Base-by-base conservation (phyloP, 805 yeast genomes). In the Candida argentea region DNA sequence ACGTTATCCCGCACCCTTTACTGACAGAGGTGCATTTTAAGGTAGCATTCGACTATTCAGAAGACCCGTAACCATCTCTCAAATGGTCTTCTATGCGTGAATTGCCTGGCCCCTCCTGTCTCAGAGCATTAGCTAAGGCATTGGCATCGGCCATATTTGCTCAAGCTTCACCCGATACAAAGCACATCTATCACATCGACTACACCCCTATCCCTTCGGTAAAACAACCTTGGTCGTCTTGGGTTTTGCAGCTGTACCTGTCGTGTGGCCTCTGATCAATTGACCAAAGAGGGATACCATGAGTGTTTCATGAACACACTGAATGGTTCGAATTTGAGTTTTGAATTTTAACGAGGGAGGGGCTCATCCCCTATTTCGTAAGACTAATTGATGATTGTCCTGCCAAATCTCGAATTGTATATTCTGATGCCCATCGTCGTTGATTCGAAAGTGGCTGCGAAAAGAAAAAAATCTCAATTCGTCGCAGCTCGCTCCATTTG, bases 171-270 rank as follows among this genome's bases (percentile, higher is more conserved):
- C 43, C 52, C 0, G 66, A 52, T 13, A 43, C 85, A 18, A 50
- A 67, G 37, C 56, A 39, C 26, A 53, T 65, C 22, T 87, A 53
- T 52, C 70, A 70, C 33, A 73, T 87, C 26, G 77, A 81, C 24
- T 36, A 44, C 5, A 80, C 74, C 8, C 87, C 76, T n/a, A 78
- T 80, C 9, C 68, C 82, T 13, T 63, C 89, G 26, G 81, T 84
- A n/a, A n/a, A 32, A 67, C 85, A 6, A 74, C 95, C 0, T 61
- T 86, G 15, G 89, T 73, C 43, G 95, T 87, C n/a, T 52, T 85
- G 23, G 97, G 96, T 7, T 89, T 86, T 55, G 96, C 95, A 1
- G 68, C 84, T 1, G 95, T 96, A 11, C 97, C 97, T 3, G 62
- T 87, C 28, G 44, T 84, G 14, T 39, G n/a, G n/a, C n/a, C n/a